These are phyloP conservation scores for Syzygium aromaticum DNA, from an alignment of 345 rosid genomes.

Conservation along the genomic window DNA sequence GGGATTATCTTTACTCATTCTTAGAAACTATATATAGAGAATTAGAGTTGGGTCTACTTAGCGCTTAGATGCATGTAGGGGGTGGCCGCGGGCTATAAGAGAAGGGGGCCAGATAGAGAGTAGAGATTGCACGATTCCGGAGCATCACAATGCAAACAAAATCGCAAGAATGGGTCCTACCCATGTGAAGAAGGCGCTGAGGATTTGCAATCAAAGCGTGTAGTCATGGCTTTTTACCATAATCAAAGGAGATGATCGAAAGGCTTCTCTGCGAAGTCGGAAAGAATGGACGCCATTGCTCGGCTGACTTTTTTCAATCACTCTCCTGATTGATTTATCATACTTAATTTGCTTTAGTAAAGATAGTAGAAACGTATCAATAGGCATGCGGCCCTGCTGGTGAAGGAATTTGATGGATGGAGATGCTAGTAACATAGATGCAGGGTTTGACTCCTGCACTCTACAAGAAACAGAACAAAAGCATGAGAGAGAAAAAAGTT, in stretches of 20 bases:
- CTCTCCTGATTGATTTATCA: background rate
- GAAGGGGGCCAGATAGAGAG: background rate
- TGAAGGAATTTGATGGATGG: no score
- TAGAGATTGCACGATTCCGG: background rate
- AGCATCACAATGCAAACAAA: background rate
- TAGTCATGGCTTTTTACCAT: background rate
- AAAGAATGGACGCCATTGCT: background rate
- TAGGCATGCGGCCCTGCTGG: no score
- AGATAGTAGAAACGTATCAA: background rate
- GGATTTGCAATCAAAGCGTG: background rate
- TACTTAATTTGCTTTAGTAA: background rate
- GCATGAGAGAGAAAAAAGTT: no score
- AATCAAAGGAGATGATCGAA: background rate
- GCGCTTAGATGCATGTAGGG: background rate
- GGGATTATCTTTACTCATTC: background rate
- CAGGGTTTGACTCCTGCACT: no score
- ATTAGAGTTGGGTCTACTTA: background rate
- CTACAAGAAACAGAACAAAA: no score
- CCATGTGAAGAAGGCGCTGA: background rate
- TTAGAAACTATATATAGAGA: background rate
- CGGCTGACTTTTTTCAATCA: background rate
- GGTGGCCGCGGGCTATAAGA: no score
- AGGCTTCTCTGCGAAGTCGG: background rate
- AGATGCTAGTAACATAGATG: no score
- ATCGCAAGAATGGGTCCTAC: background rate